Evolutionary conservation across 2,329 filamentous ascomycete species (phyloP), one percentile per base, ranked within the genome.

Genomic region (Byssothecium circinans): DNA sequence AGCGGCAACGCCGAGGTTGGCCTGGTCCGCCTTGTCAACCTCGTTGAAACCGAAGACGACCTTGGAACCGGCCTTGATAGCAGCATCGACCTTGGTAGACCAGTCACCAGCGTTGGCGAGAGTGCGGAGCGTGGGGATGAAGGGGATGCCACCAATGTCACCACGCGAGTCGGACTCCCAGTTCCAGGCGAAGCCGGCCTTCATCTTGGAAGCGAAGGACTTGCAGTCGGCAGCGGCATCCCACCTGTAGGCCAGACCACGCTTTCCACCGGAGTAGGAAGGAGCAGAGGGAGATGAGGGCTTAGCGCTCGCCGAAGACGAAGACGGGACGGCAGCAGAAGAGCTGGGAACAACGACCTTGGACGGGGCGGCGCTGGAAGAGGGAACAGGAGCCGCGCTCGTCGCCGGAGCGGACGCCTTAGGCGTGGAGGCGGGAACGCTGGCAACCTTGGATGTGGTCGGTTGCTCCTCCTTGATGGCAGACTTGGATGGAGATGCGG

Each of bases 181-280:
- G 80, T 88, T 88, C 78, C 87, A 87, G 39, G 73, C 78, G 82
- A 85, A 89, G 33, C 72, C 70, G 62, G 81, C 76, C 49, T 78
- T 64, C 41, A 67, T 64, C 45, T 59, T 62, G 23, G 29, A 35
- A 38, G 72, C 61, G 67, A 88, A 84, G 53, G 70, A 60, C 45
- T 74, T 70, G 65, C 80, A 78, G 29, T 86, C 74, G 22, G 56
- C 58, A 45, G 76, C 76, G 25, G 81, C 74, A 70, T 88, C 88
- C 41, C 41, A 47, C 20, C 41, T 41, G 80, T 85, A 89, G 41
- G 81, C 81, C 41, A 88, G 70, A 70, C 86, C 86, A 65, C 85
- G 84, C 81, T 87, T 86, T 60, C 68, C 66, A 43, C 64, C 66
- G 20, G 59, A 65, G 61, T 64, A 62, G 49, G 53, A 45, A 25